Evolutionary conservation across 352 stramenopile species (phyloP).

Genomic region (Pythium coloratum): DNA sequence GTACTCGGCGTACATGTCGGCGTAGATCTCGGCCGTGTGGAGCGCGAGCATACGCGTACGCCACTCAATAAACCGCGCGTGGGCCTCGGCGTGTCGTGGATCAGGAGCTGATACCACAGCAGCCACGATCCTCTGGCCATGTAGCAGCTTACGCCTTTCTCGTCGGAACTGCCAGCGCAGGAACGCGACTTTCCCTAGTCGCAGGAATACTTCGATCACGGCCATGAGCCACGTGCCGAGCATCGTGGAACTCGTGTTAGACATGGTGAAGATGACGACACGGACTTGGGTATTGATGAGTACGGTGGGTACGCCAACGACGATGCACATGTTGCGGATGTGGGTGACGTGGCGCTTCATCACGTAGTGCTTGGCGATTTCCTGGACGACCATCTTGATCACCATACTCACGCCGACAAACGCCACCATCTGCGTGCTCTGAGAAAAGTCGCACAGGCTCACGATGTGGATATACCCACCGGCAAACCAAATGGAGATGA

Average conservation of each 20-base stretch:
- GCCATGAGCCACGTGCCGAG: conserved; percentile 9
- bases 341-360: not conserved
- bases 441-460: conserved; percentile 8
- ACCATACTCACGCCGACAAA: conserved; percentile 12
- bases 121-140: not conserved
- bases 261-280: conserved; percentile 7
- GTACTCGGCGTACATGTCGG: conserved; percentile 44
- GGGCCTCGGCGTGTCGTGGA: not conserved
- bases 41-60: conserved; percentile 14
- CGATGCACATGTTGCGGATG: conserved; percentile 6
- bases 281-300: conserved; percentile 25
- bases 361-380: conserved; percentile 5
- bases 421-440: not conserved
- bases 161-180: conserved; percentile 11
- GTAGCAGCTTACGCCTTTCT: not conserved
- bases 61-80: not conserved
- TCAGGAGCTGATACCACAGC: not conserved
- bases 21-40: conserved; percentile 18
- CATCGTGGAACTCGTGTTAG: not conserved
- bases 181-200: conserved; percentile 12
- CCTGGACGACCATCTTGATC: conserved; percentile 11
- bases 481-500: conserved; percentile 5
- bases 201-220: conserved; percentile 8
- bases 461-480: conserved; percentile 22
- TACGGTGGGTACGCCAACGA: conserved; percentile 16